Evolutionary conservation across 2,329 filamentous ascomycete genomes (phyloP).

Genomic region (Colletotrichum sp.): DNA sequence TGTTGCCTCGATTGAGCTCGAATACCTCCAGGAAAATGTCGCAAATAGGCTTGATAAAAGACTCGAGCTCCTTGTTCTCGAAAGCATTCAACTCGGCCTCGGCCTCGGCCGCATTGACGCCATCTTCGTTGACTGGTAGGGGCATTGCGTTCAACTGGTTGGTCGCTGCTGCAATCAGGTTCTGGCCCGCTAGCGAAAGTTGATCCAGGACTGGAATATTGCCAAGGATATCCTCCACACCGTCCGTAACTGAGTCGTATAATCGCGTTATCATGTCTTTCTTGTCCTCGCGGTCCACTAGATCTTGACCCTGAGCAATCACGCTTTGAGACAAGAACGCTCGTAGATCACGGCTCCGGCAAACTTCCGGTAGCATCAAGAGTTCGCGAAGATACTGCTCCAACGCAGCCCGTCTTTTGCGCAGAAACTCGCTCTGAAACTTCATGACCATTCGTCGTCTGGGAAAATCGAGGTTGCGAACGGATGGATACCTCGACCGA

Average conservation of each 20-base stretch:
- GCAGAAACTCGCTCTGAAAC: conserved; percentile 92
- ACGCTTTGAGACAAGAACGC: conserved; percentile 92
- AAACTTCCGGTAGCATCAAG: conserved; percentile 88
- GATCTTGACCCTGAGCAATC: conserved; percentile 66
- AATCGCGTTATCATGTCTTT: conserved; percentile 91
- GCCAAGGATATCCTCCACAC: conserved; percentile 96
- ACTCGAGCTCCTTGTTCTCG: conserved; percentile 86
- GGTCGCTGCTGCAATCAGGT: conserved; percentile 79
- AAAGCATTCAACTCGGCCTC: conserved; percentile 95
- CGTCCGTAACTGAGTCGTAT: conserved; percentile 96
- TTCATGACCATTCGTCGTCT: conserved; percentile 94
- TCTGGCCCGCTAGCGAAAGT: conserved; percentile 90
- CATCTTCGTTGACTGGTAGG: conserved; percentile 56
- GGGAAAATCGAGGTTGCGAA: conserved; percentile 90
- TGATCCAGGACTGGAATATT: conserved; percentile 97
- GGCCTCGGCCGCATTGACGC: conserved; percentile 70
- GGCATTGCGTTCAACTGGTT: conserved; percentile 65
- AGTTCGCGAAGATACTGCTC: conserved; percentile 87
- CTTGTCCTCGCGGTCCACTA: conserved; percentile 67
- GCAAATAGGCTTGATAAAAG: conserved; percentile 98
- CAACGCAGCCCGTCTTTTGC: conserved; percentile 83
- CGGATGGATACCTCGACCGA: conserved; percentile 82
- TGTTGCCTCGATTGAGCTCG: conserved; percentile 92
- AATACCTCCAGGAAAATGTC: conserved; percentile 97
- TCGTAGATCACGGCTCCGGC: conserved; percentile 88